phyloP scores from a whole-genome alignment of 164 flowering plant species.

The Magnolia kwangsiensis region DNA sequence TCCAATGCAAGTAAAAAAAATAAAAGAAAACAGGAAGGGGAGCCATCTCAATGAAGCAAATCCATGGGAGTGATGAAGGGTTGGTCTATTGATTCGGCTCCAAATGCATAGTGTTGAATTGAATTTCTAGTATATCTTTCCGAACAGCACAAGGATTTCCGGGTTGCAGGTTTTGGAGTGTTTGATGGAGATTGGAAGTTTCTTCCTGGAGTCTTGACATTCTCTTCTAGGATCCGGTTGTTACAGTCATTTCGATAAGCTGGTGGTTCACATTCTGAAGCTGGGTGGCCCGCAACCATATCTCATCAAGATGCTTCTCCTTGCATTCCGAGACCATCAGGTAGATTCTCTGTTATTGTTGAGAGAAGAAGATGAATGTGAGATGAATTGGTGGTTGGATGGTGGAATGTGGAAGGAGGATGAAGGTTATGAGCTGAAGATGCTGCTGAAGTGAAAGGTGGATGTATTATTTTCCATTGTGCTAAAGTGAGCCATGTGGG shows the following conservation, averaged over 20 bases:
- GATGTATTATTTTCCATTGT: conserved; percentile 28
- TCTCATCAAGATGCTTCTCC: conserved; percentile 87
- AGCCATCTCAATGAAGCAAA: conserved; percentile 23
- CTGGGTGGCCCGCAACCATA: conserved; percentile 81
- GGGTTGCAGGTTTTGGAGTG: background rate
- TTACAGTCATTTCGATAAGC: conserved; percentile 68
- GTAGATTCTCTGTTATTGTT: conserved; percentile 79
- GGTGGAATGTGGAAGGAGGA: conserved; percentile 17
- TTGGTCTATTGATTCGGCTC: conserved; percentile 37
- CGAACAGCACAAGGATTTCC: conserved; percentile 35
- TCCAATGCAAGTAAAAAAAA: background rate
- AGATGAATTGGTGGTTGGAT: conserved; percentile 25
- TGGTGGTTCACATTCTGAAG: conserved; percentile 71
- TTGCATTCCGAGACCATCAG: conserved; percentile 83
- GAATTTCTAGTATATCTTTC: conserved; percentile 33
- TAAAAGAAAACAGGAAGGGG: conserved; percentile 1
- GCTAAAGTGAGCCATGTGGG: conserved; percentile 22
- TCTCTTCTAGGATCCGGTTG: conserved; percentile 32
- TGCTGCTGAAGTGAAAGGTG: conserved; percentile 23
- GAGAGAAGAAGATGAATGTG: background rate
- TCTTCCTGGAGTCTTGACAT: conserved; percentile 2
- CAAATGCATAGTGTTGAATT: conserved; percentile 35
- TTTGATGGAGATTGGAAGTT: conserved; percentile 1
- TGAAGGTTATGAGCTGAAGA: conserved; percentile 20
- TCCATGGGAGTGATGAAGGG: conserved; percentile 31